A percentile compares a stretch with the other conserved stretches of the same genome.
These are phyloP conservation scores for Melanopsichium pennsylvanicum DNA, from an alignment of 1,284 basidiomycete species.

Conservation along the genomic window DNA sequence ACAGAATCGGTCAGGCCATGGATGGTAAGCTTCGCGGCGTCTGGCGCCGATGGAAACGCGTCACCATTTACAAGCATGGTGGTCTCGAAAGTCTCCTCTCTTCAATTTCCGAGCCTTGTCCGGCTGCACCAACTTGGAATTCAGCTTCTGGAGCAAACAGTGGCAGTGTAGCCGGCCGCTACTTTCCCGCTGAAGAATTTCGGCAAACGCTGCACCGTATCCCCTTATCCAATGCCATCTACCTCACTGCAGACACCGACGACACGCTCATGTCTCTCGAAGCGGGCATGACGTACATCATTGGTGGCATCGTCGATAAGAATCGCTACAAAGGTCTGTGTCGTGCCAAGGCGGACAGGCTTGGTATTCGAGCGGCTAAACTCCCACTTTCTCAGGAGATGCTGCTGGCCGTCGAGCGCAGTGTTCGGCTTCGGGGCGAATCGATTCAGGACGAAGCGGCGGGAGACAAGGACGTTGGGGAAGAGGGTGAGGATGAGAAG, in stretches of 20 bases:
- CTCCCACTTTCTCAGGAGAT: slow-evolving; percentile 80
- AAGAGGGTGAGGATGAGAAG: slow-evolving; percentile 3
- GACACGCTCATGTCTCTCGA: slow-evolving; percentile 82
- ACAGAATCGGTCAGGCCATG: slow-evolving; percentile 75
- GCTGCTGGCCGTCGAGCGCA: slow-evolving; percentile 67
- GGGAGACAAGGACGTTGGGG: slow-evolving; percentile 2
- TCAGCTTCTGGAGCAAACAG: not conserved
- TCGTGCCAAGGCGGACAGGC: slow-evolving; percentile 79
- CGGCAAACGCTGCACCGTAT: slow-evolving; percentile 23
- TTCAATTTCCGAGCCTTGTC: not conserved
- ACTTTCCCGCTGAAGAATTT: slow-evolving; percentile 3
- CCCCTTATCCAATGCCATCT: slow-evolving; percentile 72
- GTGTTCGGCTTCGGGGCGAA: slow-evolving; percentile 21
- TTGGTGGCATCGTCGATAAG: slow-evolving; percentile 94
- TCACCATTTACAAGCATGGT: slow-evolving; percentile 79
- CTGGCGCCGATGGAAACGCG: slow-evolving; percentile 80
- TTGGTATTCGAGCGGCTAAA: slow-evolving; percentile 82
- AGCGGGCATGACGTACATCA: slow-evolving; percentile 87
- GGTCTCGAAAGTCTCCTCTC: slow-evolving; percentile 47
- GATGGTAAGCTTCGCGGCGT: slow-evolving; percentile 77
- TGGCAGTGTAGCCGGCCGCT: not conserved
- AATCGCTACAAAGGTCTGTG: slow-evolving; percentile 93
- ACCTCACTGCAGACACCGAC: slow-evolving; percentile 92
- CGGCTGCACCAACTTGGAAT: not conserved
- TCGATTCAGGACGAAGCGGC: slow-evolving; percentile 8